Conservation (phyloP, 768 basidiomycete genomes). For the Boletus subcaerulescens region DNA sequence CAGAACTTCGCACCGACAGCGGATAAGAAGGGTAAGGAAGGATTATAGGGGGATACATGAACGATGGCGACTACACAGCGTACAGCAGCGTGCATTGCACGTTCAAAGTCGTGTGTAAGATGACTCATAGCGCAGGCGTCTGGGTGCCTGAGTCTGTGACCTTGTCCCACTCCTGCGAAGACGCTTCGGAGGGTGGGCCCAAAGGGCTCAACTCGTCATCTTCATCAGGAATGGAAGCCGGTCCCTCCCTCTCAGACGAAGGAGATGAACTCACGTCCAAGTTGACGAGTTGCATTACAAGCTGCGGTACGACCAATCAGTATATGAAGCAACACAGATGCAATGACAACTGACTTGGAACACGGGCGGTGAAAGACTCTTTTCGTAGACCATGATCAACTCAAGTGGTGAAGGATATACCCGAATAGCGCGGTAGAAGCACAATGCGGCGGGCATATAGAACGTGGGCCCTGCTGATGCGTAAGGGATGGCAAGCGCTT, state of each 20-base stretch:
- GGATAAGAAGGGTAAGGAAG: constrained; percentile 19
- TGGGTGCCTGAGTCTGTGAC: constrained; percentile 72
- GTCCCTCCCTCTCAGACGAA: constrained; percentile 32
- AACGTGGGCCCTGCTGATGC: constrained; percentile 65
- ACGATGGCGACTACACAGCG: constrained; percentile 29
- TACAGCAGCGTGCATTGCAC: constrained; percentile 29
- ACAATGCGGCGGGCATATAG: constrained; percentile 76
- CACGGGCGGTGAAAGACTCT: constrained; percentile 76
- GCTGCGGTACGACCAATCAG: constrained; percentile 33
- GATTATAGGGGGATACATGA: constrained; percentile 27
- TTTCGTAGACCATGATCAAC: constrained; percentile 92
- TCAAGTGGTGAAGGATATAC: constrained; percentile 96
- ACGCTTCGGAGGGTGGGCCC: constrained; percentile 80
- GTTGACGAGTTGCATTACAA: constrained; percentile 82
- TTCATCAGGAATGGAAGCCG: constrained; percentile 41
- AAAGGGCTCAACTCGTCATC: constrained; percentile 56
- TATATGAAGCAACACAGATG: background rate
- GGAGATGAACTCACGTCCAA: constrained; percentile 79
- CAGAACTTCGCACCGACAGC: constrained; percentile 46
- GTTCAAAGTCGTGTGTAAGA: constrained; percentile 27
- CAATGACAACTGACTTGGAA: constrained; percentile 57
- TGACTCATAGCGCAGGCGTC: constrained; percentile 42
- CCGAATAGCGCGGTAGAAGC: constrained; percentile 90
- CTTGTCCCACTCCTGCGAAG: constrained; percentile 89
- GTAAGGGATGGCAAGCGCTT: background rate